Conservation (phyloP, 2,329 filamentous ascomycete genomes). For the Coleophoma cylindrospora region DNA sequence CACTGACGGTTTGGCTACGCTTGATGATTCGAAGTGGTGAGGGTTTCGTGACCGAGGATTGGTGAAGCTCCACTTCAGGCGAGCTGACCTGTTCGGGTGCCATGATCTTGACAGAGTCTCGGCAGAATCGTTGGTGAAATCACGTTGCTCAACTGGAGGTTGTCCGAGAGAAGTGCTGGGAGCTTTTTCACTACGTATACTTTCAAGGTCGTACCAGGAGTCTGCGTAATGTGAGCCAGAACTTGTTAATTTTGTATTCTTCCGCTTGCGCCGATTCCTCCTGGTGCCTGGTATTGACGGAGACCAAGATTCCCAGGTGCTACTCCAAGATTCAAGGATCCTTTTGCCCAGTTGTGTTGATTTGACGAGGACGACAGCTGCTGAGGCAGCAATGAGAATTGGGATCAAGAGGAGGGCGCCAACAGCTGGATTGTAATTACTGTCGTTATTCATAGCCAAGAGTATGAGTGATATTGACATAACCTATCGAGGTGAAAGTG, state of each 20-base stretch:
- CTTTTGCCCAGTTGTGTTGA: constrained; percentile 16
- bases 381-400: constrained; percentile 32
- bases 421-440: constrained; percentile 32
- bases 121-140: background rate
- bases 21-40: constrained; percentile 48
- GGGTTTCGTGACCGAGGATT: constrained; percentile 29
- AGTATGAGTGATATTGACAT: constrained; percentile 16
- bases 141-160: constrained; percentile 4
- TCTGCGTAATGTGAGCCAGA: background rate
- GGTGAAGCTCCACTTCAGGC: constrained; percentile 27
- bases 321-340: constrained; percentile 8
- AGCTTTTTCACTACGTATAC: constrained; percentile 21
- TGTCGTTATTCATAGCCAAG: constrained; percentile 29
- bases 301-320: too few relatives aligned
- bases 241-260: too few relatives aligned
- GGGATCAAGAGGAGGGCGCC: constrained; percentile 40
- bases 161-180: constrained; percentile 21
- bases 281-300: background rate
- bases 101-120: constrained; percentile 25
- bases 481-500: constrained; percentile 10
- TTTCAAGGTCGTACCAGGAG: constrained; percentile 29
- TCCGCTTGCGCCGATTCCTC: background rate
- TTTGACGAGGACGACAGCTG: constrained; percentile 26
- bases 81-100: constrained; percentile 24
- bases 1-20: constrained; percentile 25